Evolutionary conservation across 139 green algal species (phyloP).

Genomic region (Tetradesmus lagerheimii): DNA sequence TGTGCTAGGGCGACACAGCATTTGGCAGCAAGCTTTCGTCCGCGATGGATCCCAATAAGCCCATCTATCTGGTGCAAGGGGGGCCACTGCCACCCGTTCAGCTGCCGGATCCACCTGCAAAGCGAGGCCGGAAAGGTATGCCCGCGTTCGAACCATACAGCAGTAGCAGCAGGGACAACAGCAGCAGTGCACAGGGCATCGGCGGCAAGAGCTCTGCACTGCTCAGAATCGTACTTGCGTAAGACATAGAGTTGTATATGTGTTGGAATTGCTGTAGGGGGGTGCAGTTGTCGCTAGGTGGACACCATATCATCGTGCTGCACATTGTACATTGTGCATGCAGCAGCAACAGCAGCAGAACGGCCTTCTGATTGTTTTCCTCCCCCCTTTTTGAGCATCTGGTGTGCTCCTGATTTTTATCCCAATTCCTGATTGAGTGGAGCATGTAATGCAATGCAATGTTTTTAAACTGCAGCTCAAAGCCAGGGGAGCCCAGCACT

Average conservation of each 20-base stretch:
- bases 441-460: too few relatives aligned
- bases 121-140: background rate
- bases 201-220: background rate
- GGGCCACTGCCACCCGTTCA: background rate
- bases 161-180: background rate
- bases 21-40: background rate
- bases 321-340: background rate
- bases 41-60: background rate
- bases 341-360: background rate
- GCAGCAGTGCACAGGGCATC: background rate
- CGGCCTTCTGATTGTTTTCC: too few relatives aligned
- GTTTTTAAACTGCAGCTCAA: background rate
- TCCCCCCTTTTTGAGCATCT: too few relatives aligned
- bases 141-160: background rate
- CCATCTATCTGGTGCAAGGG: background rate
- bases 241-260: background rate
- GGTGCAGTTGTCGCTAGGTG: background rate
- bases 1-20: background rate
- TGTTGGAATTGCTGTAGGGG: background rate
- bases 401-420: too few relatives aligned
- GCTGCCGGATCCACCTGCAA: constrained; percentile 1
- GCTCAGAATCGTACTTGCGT: background rate
- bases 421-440: too few relatives aligned
- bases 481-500: background rate
- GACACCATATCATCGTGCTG: background rate